These are phyloP conservation scores for Globisporangium spiculum DNA, from an alignment of 352 stramenopile genomes.

Conservation along the genomic window DNA sequence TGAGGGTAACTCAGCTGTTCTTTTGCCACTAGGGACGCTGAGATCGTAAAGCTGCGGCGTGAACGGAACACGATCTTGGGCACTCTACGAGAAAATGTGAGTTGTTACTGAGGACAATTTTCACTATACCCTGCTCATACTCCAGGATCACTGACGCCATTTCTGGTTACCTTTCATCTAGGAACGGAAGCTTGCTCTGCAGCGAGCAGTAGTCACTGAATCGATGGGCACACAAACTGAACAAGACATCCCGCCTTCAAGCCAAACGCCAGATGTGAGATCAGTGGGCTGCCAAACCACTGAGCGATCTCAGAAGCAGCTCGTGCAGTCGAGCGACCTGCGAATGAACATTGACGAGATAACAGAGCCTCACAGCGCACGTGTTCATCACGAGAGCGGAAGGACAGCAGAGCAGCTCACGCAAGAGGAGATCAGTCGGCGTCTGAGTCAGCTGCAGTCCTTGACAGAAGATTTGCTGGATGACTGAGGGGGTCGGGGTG, in stretches of 20 bases:
- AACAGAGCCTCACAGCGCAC: slow-evolving; percentile 3
- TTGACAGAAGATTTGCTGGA: slow-evolving; percentile 56
- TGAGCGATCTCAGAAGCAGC: background rate
- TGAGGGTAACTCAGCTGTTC: background rate
- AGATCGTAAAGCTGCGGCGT: slow-evolving; percentile 53
- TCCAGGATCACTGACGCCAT: background rate
- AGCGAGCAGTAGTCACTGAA: slow-evolving; percentile 11
- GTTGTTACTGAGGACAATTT: background rate
- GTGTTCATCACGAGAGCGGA: background rate
- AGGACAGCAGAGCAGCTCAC: slow-evolving; percentile 5
- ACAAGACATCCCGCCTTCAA: background rate
- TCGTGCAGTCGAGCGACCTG: slow-evolving; percentile 3
- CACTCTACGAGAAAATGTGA: slow-evolving; percentile 46
- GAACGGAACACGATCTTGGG: slow-evolving; percentile 65
- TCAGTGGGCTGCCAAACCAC: slow-evolving; percentile 11
- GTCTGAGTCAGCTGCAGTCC: slow-evolving; percentile 50
- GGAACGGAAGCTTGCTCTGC: slow-evolving; percentile 32
- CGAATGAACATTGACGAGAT: slow-evolving; percentile 37
- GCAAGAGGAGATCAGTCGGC: slow-evolving; percentile 29
- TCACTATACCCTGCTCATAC: background rate
- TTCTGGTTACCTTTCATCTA: slow-evolving; percentile 8
- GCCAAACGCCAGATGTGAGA: background rate
- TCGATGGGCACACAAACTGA: slow-evolving; percentile 25
- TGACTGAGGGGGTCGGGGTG: slow-evolving; percentile 28
- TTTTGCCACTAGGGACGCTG: slow-evolving; percentile 37